Evolutionary conservation across 1,284 basidiomycete species (phyloP), one percentile per base, ranked within the genome.

Genomic region (Cystobasidium slooffiae): DNA sequence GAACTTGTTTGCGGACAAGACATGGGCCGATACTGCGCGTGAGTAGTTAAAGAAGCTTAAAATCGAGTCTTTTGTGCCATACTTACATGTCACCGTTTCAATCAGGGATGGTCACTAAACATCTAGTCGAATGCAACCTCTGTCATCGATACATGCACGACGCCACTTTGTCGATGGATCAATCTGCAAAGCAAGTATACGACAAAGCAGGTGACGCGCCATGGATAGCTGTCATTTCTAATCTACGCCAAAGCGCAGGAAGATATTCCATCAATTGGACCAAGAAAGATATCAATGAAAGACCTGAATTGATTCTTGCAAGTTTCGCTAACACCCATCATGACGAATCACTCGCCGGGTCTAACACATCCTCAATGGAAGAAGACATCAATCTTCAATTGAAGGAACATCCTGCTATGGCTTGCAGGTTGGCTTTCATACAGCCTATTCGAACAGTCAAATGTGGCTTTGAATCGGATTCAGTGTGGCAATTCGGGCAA

Each of bases 391-490:
- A 31, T 31, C 31, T 31, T 31, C 31, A 31, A 18, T 56, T 61
- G 12, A 20, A 61, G 14, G 12, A 55, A 8, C 70, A 72, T 53
- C n/a, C 46, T 39, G 52, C 70, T 56, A 58, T 72, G 70, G 70
- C 70, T 7, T 52, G 49, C n/a, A 39, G 70, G 12, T 49, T 72
- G 20, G 62, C 62, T 37, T 61, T 59, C 16, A 72, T 37, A 9
- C 44, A 49, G 22, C 70, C 70, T 22, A 47, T 72, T 6, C 61
- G 51, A 44, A 16, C 8, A 12, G 47, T 72, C 22, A 72, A 22
- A 22, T 59, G 47, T 20, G 70, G 53, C 12, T 72, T 64, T 39
- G 70, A 72, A 56, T 61, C 61, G 44, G 70, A 72, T 43, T 47
- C 61, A 47, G 49, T 51, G 7, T 72, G 70, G 70, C 46, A 49